phyloP scores from a whole-genome alignment of 2,329 filamentous ascomycete genomes.

The Sclerotinia spermophila region DNA sequence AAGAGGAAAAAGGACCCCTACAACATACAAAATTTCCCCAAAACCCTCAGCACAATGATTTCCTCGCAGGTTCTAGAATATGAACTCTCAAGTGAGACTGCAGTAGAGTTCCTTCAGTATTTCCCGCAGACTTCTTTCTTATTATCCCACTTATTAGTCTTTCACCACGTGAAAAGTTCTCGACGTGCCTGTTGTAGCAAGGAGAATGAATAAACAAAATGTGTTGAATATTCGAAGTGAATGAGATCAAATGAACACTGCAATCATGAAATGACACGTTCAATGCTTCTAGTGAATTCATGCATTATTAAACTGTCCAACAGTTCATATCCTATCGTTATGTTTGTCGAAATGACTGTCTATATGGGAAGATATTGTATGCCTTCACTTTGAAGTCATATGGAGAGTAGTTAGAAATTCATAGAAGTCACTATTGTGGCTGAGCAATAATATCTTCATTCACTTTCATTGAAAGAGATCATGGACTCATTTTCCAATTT shows the following conservation, averaged over 20 bases:
- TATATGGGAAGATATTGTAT: background rate
- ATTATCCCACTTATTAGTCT: background rate
- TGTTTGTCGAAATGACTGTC: background rate
- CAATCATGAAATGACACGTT: background rate
- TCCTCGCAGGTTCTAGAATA: background rate
- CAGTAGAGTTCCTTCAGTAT: background rate
- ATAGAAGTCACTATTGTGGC: background rate
- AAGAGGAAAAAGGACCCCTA: background rate
- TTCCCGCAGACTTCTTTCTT: background rate
- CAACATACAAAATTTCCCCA: background rate
- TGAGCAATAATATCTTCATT: no score
- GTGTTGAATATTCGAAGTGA: background rate
- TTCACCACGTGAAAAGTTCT: background rate
- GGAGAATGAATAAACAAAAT: background rate
- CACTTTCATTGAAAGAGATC: no score
- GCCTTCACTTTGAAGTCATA: background rate
- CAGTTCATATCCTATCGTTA: background rate
- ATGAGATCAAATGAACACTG: background rate
- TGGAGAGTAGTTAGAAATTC: background rate
- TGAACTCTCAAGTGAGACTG: background rate
- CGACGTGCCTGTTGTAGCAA: background rate
- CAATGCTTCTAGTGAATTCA: background rate
- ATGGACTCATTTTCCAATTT: background rate
- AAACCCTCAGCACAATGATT: background rate
- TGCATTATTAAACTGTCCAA: background rate